Base-by-base conservation (phyloP, 2,329 filamentous ascomycete species). In the Pyrenophora teres region DNA sequence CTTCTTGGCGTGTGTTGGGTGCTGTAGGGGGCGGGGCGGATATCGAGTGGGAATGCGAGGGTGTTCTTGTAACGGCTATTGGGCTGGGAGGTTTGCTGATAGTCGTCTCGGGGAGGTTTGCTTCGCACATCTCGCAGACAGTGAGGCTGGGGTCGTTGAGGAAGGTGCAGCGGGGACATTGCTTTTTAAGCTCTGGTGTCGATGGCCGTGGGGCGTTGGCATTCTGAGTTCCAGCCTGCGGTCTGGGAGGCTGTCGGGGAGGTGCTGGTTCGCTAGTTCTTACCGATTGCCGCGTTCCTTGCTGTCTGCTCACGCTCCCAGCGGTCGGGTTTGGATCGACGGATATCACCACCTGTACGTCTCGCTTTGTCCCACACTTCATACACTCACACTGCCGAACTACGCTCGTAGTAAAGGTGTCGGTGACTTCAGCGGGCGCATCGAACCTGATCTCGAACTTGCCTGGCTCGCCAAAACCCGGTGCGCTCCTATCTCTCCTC, bases 381-480 rank as follows among this genome's bases (percentile, higher is more conserved):
- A 70, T 54, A 37, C 71, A 74, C 51, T 70, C 62, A 39, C 68
- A 72, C 52, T 69, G 65, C 16, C 69, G 50, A 2, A 66, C 62
- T 9, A 72, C 67, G 18, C 46, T 70, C 57, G 60, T 68, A 33
- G 65, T 68, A 27, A 67, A 62, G 9, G 71, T 73, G 39, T 71
- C 68, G 2, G 54, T 50, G 8, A 68, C 45, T 10, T 69, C 63
- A 8, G 57, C 44, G 4, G 67, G 68, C 1, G 70, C 62, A 54
- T 74, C 67, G 33, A 74, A 72, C 10, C 69, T 51, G 37, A 73
- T 67, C 53, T 73, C 69, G 21, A 73, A 70, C 9, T 56, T 49
- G 1, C 58, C 70, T 3, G 68, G 65, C 35, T 68, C 64, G 16
- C 69, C 70, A 54, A 63, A 72, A 2, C 38, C 57, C 25, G 39